Evolutionary conservation across 257 asterid species (phyloP).

Genomic region (Solanum piurae): DNA sequence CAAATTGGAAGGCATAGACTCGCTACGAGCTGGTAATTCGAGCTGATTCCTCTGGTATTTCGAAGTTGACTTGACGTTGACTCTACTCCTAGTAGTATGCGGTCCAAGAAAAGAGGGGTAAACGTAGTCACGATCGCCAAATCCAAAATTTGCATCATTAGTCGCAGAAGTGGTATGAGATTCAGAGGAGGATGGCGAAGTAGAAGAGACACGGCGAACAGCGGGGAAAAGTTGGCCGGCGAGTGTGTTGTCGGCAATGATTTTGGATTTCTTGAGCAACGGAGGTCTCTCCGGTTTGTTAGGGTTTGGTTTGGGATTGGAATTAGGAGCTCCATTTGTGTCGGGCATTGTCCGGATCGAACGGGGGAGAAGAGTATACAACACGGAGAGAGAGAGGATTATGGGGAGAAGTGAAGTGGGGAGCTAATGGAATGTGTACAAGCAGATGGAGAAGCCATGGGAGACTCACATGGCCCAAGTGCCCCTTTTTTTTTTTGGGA

Average conservation of each 20-base stretch:
- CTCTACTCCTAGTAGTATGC: conserved; percentile 65
- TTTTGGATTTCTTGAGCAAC: conserved; percentile 50
- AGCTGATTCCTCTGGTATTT: conserved; percentile 28
- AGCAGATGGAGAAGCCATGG: background rate
- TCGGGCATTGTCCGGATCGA: conserved; percentile 17
- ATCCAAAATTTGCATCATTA: conserved; percentile 38
- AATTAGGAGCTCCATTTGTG: conserved; percentile 24
- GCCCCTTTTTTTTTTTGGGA: too few relatives aligned
- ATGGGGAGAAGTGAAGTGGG: background rate
- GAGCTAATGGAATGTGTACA: background rate
- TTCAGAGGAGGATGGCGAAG: conserved; percentile 16
- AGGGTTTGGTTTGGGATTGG: conserved; percentile 16
- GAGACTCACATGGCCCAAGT: background rate
- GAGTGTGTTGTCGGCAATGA: conserved; percentile 25
- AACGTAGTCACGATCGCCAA: conserved; percentile 81
- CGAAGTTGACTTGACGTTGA: conserved; percentile 36
- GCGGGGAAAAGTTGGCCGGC: conserved; percentile 46
- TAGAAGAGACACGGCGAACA: conserved; percentile 47
- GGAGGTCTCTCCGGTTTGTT: conserved; percentile 48
- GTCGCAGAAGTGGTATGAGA: conserved; percentile 8
- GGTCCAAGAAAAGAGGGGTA: conserved; percentile 89
- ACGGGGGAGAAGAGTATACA: background rate
- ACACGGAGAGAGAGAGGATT: background rate
- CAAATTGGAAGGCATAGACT: conserved; percentile 38
- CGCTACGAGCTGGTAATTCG: conserved; percentile 24